Base-by-base conservation (phyloP, 129 eudicot species). In the Artemisia argyi region DNA sequence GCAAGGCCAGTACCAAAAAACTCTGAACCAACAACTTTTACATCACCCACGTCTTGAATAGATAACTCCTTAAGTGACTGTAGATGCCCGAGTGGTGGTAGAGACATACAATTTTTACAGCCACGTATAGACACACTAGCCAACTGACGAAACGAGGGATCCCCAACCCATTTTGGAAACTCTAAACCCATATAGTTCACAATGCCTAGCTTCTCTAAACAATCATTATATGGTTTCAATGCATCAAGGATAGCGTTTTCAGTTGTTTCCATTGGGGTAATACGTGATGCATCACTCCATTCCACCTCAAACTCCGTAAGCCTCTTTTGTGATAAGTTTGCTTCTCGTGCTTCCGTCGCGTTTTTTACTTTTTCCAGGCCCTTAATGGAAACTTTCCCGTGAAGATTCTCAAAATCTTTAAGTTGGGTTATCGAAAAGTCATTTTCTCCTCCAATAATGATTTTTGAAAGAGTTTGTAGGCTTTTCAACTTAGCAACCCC, bases 81-180 rank as follows among this genome's bases (percentile, higher is more conserved):
- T 11, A 86, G 78, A 17, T 71, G 82, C 39, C 85, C 88, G 17
- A 86, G 73, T 26, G 79, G 80, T 0, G 88, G 91, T 42, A 70
- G 1, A 35, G 15, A 55, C 56, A 65, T 56, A 70, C 75, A 70
- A 0, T 7, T 19, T 17, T 53, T 69, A 72, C 60, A 72, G 12
- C 6, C 18, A 47, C 16, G 0, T 47, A 72, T 46, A 8, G 16
- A 22, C 47, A 70, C 75, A 32, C 42, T 14, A 19, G 48, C 19
- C 19, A 70, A 42, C 9, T 0, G 22, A 11, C 17, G 30, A 26
- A 72, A 72, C 7, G 17, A 20, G 50, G 67, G 68, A 72, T 72
- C 75, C 8, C 68, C 76, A 22, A 72, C 61, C 76, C 76, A 64
- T 1, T 39, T 73, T 7, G 91, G 82, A 63, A 86, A 86, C 15